phyloP scores from a whole-genome alignment of 1,139 yeast genomes.

The Geotrichum bryndzae region DNA sequence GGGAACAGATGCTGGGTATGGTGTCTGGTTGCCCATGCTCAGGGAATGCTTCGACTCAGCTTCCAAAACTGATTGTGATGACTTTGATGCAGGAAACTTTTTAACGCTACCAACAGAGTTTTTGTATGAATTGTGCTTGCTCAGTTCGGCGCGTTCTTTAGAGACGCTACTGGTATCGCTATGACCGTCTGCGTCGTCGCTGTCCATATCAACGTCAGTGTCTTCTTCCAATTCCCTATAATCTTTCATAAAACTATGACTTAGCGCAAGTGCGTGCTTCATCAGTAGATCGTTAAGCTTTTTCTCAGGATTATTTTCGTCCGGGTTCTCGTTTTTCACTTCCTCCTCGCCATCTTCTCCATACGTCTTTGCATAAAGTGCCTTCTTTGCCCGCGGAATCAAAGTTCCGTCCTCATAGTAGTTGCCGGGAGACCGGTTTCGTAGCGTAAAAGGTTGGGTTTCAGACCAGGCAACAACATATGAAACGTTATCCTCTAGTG shows the following conservation, averaged over 20 bases:
- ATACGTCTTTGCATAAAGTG: background rate
- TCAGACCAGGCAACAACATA: slow-evolving; percentile 19
- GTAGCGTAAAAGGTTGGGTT: slow-evolving; percentile 15
- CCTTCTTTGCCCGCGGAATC: slow-evolving; percentile 9
- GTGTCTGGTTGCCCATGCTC: background rate
- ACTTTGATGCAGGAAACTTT: background rate
- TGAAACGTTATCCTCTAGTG: slow-evolving; percentile 13
- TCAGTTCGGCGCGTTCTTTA: background rate
- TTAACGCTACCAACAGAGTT: background rate
- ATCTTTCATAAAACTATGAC: slow-evolving; percentile 1
- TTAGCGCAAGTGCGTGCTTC: background rate
- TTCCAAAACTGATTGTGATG: background rate
- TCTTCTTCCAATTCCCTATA: slow-evolving; percentile 14
- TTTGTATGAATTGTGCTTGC: background rate
- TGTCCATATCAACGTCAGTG: background rate
- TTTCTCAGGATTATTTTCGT: slow-evolving; percentile 3
- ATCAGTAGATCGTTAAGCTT: background rate
- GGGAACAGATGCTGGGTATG: background rate
- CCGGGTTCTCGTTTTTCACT: background rate
- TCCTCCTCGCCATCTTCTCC: slow-evolving; percentile 3
- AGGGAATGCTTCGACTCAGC: background rate
- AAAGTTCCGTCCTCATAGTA: slow-evolving; percentile 15
- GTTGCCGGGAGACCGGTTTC: slow-evolving; percentile 16
- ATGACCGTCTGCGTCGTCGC: background rate
- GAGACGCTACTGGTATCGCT: background rate